Conservation (phyloP, 2,329 filamentous ascomycete genomes). For the Arachnomyces sp. region DNA sequence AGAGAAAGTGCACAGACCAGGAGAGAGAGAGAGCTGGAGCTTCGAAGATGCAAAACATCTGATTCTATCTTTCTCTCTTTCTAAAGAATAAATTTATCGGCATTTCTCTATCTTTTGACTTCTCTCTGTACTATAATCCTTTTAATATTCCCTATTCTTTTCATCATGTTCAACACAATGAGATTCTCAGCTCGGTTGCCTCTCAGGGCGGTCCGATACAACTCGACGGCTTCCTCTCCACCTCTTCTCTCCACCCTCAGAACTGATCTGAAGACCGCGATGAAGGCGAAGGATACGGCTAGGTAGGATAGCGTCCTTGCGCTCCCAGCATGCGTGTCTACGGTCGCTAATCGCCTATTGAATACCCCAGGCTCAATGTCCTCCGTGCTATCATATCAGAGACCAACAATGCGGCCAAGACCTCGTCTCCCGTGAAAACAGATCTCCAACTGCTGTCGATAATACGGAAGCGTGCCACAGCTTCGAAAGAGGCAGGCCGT, state of each 20-base stretch:
- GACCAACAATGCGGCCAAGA: slow-evolving; percentile 42
- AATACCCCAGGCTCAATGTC: slow-evolving; percentile 34
- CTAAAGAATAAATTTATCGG: no score
- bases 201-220: slow-evolving; percentile 27
- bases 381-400: slow-evolving; percentile 42
- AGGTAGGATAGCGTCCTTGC: slow-evolving; percentile 27
- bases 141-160: background rate
- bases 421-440: slow-evolving; percentile 36
- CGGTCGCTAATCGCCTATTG: background rate
- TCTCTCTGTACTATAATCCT: slow-evolving; percentile 1
- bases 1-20: slow-evolving; percentile 27
- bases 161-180: slow-evolving; percentile 26
- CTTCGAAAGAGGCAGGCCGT: slow-evolving; percentile 30
- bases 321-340: background rate
- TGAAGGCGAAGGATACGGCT: slow-evolving; percentile 41
- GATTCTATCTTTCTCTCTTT: no score
- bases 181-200: slow-evolving; percentile 19
- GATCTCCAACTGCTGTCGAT: slow-evolving; percentile 40
- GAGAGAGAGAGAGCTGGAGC: no score
- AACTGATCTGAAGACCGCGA: slow-evolving; percentile 40
- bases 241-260: slow-evolving; percentile 38
- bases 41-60: no score
- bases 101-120: background rate
- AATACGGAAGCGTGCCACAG: slow-evolving; percentile 36
- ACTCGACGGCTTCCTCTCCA: slow-evolving; percentile 28